Evolutionary conservation across 2,329 filamentous ascomycete species (phyloP).

Genomic region (Diaporthe citri): DNA sequence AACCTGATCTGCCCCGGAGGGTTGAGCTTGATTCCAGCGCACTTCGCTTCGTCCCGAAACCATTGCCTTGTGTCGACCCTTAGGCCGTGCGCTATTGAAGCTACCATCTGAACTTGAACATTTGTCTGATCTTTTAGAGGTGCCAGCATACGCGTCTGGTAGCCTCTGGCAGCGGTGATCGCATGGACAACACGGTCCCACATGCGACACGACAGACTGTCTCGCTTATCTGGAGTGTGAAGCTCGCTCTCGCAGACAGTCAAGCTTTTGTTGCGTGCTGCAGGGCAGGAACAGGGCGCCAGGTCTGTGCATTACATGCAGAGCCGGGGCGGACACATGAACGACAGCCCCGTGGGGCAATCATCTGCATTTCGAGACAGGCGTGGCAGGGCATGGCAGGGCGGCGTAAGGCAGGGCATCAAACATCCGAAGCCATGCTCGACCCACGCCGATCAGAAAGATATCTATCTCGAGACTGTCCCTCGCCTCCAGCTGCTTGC

Average conservation of each 20-base stretch:
- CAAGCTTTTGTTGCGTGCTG: constrained; percentile 22
- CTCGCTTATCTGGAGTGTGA: constrained; percentile 14
- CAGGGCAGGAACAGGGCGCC: neutral
- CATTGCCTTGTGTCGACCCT: neutral
- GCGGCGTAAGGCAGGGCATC: constrained; percentile 6
- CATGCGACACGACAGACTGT: constrained; percentile 27
- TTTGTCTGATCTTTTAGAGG: constrained; percentile 15
- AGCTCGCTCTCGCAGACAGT: constrained; percentile 34
- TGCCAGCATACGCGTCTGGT: neutral
- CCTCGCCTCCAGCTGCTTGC: neutral
- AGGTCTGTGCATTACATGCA: constrained; percentile 22
- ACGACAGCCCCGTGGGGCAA: constrained; percentile 31
- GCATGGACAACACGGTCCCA: constrained; percentile 36
- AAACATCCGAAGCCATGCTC: constrained; percentile 23
- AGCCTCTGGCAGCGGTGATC: neutral
- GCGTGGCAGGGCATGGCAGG: constrained; percentile 8
- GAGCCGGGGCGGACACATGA: constrained; percentile 8
- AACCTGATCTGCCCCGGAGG: constrained; percentile 15
- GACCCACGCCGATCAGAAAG: constrained; percentile 12
- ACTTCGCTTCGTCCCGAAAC: constrained; percentile 29
- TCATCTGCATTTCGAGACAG: constrained; percentile 29
- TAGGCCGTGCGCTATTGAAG: constrained; percentile 12
- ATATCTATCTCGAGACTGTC: constrained; percentile 26
- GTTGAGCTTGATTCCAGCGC: constrained; percentile 12
- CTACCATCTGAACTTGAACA: constrained; percentile 4